These are phyloP conservation scores for Cenococcum geophilum DNA, from an alignment of 495 filamentous ascomycete genomes.

Conservation along the genomic window DNA sequence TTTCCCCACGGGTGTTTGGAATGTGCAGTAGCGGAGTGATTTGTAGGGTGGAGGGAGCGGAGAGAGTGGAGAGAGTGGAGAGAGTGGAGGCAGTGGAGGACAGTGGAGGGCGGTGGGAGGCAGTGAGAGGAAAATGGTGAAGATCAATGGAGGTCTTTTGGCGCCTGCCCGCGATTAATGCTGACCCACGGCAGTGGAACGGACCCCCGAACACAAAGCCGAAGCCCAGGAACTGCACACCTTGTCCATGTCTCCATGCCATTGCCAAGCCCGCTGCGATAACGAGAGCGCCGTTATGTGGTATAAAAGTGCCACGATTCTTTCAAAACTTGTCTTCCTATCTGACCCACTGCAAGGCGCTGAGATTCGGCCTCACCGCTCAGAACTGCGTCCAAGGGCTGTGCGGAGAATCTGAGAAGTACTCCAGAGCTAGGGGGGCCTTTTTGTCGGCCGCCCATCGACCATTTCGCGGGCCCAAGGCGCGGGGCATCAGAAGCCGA, in stretches of 20 bases:
- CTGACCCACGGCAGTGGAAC: neutral
- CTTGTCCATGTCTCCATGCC: neutral
- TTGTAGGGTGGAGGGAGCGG: neutral
- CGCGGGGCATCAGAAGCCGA: conserved; percentile 8
- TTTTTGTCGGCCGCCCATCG: neutral
- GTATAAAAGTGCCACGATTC: conserved; percentile 2
- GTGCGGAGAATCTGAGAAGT: neutral
- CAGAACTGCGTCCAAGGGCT: neutral
- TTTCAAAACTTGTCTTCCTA: neutral
- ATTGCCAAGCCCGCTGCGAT: neutral
- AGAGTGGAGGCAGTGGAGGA: too few species aligned
- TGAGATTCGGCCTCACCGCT: neutral
- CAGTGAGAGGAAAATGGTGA: neutral
- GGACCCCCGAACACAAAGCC: neutral
- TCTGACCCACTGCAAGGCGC: neutral
- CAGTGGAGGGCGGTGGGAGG: neutral
- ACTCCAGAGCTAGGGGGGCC: conserved; percentile 1
- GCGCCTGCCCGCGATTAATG: neutral
- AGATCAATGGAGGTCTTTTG: neutral
- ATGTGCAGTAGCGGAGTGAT: neutral
- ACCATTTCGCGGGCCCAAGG: conserved; percentile 1
- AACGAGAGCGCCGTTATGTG: neutral
- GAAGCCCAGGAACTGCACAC: neutral
- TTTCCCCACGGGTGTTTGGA: neutral
- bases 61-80: too few species aligned